Evolutionary conservation across 192 early-diverging fungal genomes (phyloP).

Genomic region (Allomyces macrogynus): DNA sequence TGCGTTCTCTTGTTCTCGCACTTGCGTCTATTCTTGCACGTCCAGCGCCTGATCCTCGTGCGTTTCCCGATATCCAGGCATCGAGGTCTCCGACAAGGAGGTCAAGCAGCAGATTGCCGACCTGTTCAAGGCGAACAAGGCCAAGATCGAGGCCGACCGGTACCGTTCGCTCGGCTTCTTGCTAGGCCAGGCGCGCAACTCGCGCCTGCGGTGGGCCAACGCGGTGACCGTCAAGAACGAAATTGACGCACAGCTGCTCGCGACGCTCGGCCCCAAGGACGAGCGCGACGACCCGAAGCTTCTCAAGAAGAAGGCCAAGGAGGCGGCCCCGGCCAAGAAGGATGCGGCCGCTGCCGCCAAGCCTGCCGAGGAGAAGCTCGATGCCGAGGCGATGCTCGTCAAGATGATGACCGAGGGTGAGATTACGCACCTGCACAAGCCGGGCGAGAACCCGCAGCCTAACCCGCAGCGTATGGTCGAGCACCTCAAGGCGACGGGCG

Average conservation of each 20-base stretch:
- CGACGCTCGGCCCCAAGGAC: slow-evolving; percentile 91
- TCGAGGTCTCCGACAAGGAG: slow-evolving; percentile 58
- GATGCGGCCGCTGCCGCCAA: slow-evolving; percentile 11
- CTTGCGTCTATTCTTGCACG: background rate
- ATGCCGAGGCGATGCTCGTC: slow-evolving; percentile 13
- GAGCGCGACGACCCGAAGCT: slow-evolving; percentile 63
- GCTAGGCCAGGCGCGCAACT: slow-evolving; percentile 48
- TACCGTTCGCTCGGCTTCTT: slow-evolving; percentile 62
- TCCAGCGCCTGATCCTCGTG: too few relatives aligned
- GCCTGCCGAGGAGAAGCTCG: slow-evolving; percentile 18
- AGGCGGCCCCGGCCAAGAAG: slow-evolving; percentile 13
- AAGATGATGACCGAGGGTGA: slow-evolving; percentile 84
- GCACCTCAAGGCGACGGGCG: slow-evolving; percentile 77
- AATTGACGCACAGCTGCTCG: slow-evolving; percentile 64
- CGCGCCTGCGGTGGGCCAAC: slow-evolving; percentile 69
- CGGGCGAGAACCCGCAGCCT: slow-evolving; percentile 93
- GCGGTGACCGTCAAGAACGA: slow-evolving; percentile 64
- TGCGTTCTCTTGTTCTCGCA: slow-evolving; percentile 13
- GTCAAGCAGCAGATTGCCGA: slow-evolving; percentile 39
- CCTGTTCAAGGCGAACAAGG: slow-evolving; percentile 45
- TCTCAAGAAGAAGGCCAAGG: slow-evolving; percentile 22
- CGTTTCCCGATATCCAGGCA: slow-evolving; percentile 27
- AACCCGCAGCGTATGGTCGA: slow-evolving; percentile 68
- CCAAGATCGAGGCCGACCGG: slow-evolving; percentile 55
- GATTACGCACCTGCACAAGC: slow-evolving; percentile 73